Evolutionary conservation across 345 rosid genomes (phyloP).

Genomic region (Triadica sebifera): DNA sequence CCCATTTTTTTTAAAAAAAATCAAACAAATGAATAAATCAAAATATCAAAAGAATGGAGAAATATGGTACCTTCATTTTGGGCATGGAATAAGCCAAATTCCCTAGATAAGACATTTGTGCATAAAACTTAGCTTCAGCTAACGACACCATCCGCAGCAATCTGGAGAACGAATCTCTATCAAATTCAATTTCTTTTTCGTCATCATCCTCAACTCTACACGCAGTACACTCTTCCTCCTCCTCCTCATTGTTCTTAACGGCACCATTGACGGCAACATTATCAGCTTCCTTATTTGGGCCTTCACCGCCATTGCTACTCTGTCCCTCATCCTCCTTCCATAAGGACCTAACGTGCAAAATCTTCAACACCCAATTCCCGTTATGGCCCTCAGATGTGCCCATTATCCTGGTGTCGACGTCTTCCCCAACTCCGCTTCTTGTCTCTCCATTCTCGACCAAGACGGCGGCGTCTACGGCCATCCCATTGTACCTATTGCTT

Average conservation of each 20-base stretch:
- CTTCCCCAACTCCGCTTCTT: conserved; percentile 21
- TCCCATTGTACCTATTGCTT: conserved; percentile 35
- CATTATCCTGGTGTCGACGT: conserved; percentile 23
- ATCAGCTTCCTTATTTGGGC: conserved; percentile 5
- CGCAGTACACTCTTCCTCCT: conserved; percentile 47
- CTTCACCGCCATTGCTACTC: conserved; percentile 24
- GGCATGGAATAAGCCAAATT: conserved; percentile 77
- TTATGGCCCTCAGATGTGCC: conserved; percentile 33
- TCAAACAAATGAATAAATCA: background rate
- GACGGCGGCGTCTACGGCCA: conserved; percentile 58
- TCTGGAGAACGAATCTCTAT: conserved; percentile 63
- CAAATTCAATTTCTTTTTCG: conserved; percentile 46
- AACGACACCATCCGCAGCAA: conserved; percentile 63
- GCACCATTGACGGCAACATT: background rate
- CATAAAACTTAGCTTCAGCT: conserved; percentile 67
- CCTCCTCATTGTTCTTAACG: conserved; percentile 9
- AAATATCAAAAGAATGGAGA: background rate
- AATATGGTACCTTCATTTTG: conserved; percentile 52
- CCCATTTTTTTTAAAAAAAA: background rate
- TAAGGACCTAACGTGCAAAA: conserved; percentile 68
- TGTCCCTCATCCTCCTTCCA: conserved; percentile 43
- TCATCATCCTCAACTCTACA: conserved; percentile 47
- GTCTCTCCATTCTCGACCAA: conserved; percentile 46
- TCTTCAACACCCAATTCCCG: conserved; percentile 86
- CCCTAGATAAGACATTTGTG: conserved; percentile 75